Base-by-base conservation (phyloP, 1,284 basidiomycete species). In the Austropuccinia psidii region DNA sequence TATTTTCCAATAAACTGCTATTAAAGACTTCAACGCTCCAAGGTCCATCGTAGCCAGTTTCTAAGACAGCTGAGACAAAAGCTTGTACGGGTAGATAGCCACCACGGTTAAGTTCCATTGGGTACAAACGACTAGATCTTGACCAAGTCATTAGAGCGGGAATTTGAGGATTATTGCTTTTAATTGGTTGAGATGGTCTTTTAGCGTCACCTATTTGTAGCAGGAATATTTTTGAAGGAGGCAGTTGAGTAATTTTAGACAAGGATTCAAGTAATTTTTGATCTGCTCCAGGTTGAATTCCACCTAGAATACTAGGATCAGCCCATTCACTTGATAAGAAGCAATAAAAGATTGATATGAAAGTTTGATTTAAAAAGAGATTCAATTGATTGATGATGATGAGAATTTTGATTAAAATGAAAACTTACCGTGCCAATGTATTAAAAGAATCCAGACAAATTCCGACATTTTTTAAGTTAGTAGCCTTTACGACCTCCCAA, bases 391-490 rank as follows among this genome's bases (percentile, higher is more conserved):
- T 76, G 76, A 24, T 76, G 76, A 74, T 79, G 77, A 50, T 78
- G 77, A 19, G 75, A 68, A 19, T 75, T 78, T 3, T 77, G 77
- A 37, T 78, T 78, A 29, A 60, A 77, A 78, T 9, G 77, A 77
- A 50, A 75, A 77, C 81, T 72, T 81, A 79, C 62, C 79, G 76
- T 0, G 78, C 81, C 6, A 82, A 75, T 1, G 79, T 81, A 75
- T 82, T 82, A 80, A 82, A 82, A 11, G 79, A 79, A 77, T 82
- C 81, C 72, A 82, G 76, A 64, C 80, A 80, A 49, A 82, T 74
- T 4, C 81, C 81, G 27, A 82, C 75, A 54, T 82, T 81, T 24
- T 75, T 67, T 3, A 78, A 73, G 74, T 81, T 75, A 13, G 78
- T 78, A 6, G 54, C 33, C 33, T 77, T 74, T 6, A 82, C 78